Evolutionary conservation across 768 basidiomycete species (phyloP).

Genomic region (Tulasnella sp.): DNA sequence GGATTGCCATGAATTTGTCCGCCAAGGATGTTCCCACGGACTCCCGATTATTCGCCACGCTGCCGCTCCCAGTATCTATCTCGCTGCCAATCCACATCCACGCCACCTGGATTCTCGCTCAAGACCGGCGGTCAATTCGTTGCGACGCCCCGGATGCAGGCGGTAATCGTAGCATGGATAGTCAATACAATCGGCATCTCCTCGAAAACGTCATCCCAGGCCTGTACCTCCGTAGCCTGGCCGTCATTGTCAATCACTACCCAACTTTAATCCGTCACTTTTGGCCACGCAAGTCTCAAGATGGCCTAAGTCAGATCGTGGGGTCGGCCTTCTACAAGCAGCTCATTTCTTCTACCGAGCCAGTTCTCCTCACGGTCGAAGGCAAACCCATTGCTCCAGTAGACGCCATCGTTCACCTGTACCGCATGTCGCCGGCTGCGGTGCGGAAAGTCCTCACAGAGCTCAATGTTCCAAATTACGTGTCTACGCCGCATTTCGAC

Average conservation of each 20-base stretch:
- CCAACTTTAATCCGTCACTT: neutral
- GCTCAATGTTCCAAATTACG: neutral
- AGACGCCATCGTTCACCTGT: neutral
- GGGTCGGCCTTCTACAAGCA: neutral
- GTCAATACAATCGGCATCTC: neutral
- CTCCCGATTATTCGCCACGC: constrained; percentile 35
- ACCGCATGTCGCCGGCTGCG: neutral
- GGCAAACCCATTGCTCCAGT: neutral
- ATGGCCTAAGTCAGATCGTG: neutral
- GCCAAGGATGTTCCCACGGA: neutral
- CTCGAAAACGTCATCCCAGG: neutral
- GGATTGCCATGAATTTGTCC: neutral
- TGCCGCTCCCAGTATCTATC: constrained; percentile 38
- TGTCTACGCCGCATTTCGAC: neutral
- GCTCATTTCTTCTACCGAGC: neutral
- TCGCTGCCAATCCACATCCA: constrained; percentile 42
- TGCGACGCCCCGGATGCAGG: neutral
- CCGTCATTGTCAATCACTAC: neutral
- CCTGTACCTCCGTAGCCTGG: neutral
- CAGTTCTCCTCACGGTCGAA: neutral
- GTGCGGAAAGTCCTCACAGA: neutral
- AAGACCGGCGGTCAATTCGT: constrained; percentile 35
- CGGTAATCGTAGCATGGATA: neutral
- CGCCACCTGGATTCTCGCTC: constrained; percentile 42
- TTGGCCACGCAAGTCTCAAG: neutral